Evolutionary conservation across 1,284 basidiomycete genomes (phyloP).

Genomic region (Ustilago loliicola): DNA sequence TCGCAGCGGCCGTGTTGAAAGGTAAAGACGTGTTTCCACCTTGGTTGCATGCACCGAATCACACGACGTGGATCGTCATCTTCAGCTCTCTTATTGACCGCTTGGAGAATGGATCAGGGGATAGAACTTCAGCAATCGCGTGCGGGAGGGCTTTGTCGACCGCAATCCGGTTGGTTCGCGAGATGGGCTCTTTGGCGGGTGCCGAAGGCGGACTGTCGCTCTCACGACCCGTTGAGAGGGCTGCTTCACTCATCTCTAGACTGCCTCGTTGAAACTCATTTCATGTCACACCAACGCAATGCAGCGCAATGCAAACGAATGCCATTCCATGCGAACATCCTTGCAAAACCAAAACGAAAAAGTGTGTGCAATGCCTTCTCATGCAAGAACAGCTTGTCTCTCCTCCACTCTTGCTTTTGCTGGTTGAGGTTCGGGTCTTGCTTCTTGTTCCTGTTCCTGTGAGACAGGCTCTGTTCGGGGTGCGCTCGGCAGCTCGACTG

Average conservation of each 20-base stretch:
- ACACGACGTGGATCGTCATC: constrained; percentile 38
- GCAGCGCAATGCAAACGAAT: neutral
- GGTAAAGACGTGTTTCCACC: constrained; percentile 6
- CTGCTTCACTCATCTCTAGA: constrained; percentile 23
- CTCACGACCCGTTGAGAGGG: constrained; percentile 27
- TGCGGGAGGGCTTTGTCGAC: constrained; percentile 19
- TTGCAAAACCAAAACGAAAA: neutral
- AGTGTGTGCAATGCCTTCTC: neutral
- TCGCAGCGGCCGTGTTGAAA: constrained; percentile 17
- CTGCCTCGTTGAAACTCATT: constrained; percentile 5
- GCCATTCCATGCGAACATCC: neutral
- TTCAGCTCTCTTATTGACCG: constrained; percentile 42
- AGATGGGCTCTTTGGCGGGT: constrained; percentile 31
- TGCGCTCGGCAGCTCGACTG: constrained; percentile 34
- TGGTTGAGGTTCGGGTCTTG: constrained; percentile 16
- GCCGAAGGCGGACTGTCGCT: constrained; percentile 39
- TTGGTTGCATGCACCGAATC: constrained; percentile 14
- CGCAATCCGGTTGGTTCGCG: constrained; percentile 38
- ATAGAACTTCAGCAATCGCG: constrained; percentile 3
- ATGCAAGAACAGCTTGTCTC: constrained; percentile 37
- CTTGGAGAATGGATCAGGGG: constrained; percentile 29
- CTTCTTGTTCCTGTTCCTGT: constrained; percentile 16
- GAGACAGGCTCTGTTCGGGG: constrained; percentile 45
- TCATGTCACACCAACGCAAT: neutral
- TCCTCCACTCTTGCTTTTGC: constrained; percentile 22